Conservation (phyloP, 768 basidiomycete genomes). For the Boletus sensibilis region DNA sequence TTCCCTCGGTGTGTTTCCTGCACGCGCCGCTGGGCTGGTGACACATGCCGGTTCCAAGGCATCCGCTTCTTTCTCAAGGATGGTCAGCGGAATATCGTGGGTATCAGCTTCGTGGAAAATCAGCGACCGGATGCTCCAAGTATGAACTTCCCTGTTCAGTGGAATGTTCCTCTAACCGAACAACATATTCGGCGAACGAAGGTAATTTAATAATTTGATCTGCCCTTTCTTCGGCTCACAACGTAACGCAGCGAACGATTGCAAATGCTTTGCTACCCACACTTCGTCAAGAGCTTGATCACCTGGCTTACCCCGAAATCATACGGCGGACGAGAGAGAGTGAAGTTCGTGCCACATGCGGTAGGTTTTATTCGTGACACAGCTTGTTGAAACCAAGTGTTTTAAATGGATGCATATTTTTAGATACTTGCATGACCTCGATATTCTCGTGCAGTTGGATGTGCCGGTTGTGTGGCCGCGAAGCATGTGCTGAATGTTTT, state of each 20-base stretch:
- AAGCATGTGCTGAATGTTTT: slow-evolving; percentile 85
- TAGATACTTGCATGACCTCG: slow-evolving; percentile 93
- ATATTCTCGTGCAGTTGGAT: slow-evolving; percentile 89
- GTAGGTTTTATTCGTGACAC: slow-evolving; percentile 41
- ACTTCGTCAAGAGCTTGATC: slow-evolving; percentile 61
- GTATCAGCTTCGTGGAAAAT: slow-evolving; percentile 68
- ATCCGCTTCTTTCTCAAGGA: slow-evolving; percentile 77
- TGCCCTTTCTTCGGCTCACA: slow-evolving; percentile 8
- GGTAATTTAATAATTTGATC: slow-evolving; percentile 37
- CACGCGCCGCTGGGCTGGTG: slow-evolving; percentile 83
- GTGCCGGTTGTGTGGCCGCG: slow-evolving; percentile 87
- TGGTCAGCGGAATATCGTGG: slow-evolving; percentile 53
- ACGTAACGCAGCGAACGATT: slow-evolving; percentile 53
- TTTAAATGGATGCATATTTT: slow-evolving; percentile 7
- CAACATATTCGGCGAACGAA: slow-evolving; percentile 58
- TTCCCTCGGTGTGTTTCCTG: slow-evolving; percentile 84
- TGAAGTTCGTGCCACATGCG: slow-evolving; percentile 83
- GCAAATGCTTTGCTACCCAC: slow-evolving; percentile 67
- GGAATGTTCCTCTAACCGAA: slow-evolving; percentile 59
- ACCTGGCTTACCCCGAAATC: slow-evolving; percentile 54
- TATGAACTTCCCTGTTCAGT: slow-evolving; percentile 60
- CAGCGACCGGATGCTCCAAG: slow-evolving; percentile 54
- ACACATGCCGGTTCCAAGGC: slow-evolving; percentile 85
- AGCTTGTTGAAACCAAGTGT: slow-evolving; percentile 3
- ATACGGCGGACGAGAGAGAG: slow-evolving; percentile 75